Evolutionary conservation across 2,329 filamentous ascomycete species (phyloP), one percentile per base, ranked within the genome.

Genomic region (Fusarium tjaetaba): DNA sequence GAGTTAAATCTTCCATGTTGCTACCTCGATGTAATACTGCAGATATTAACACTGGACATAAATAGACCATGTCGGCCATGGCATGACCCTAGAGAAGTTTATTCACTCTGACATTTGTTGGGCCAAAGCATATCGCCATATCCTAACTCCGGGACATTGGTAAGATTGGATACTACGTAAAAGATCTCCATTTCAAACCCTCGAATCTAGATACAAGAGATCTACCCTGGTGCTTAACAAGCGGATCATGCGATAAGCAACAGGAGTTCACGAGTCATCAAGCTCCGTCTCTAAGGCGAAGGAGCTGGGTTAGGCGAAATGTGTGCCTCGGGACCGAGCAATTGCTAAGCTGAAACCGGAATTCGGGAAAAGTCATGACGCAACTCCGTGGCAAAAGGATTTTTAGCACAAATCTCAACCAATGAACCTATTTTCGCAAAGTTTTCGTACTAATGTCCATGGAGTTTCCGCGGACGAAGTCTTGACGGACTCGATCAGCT

Each of bases 181-280:
- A 14, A 26, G 34, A 63, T 28, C 65, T 39, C 42, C 30, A 53
- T 55, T n/a, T 41, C 4, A 10, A 28, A 48, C 28, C 52, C 51
- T 58, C 26, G 26, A 70, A 65, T 65, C 51, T 53, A 70, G 65
- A 70, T 70, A 70, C 59, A 60, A 70, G 28, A 52, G 52, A 65
- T 70, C 66, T 45, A 62, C 66, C 20, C 42, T 70, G 41, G 20
- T 65, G 58, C 32, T 70, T 70, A 52, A 65, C 52, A 53, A 70
- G 65, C 65, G 46, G 52, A 65, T 70, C 59, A 59, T 65, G 51
- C 51, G 49, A 70, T 63, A 32, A 48, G 28, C 34, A 52, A 58
- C 39, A 61, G 63, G 65, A 68, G 45, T 68, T 58, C 39, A 42
- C 41, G 46, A 55, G 42, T 46, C 24, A 45, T 18, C 18, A 5